Base-by-base conservation (phyloP, 1,284 basidiomycete genomes). In the Pseudozyma thailandica region DNA sequence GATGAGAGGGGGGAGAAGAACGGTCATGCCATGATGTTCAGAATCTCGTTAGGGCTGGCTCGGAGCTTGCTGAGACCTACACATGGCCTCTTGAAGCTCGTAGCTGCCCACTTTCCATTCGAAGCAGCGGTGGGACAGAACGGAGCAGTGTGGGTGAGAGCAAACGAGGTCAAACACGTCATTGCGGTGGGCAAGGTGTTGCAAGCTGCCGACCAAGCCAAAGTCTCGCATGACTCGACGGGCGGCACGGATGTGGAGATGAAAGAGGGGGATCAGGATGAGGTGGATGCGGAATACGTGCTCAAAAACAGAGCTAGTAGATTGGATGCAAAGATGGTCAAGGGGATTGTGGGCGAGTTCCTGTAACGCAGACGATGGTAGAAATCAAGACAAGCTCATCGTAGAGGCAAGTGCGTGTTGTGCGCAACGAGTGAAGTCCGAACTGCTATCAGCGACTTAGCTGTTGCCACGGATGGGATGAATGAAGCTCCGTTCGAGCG, bases 71-170 rank as follows among this genome's bases (percentile, higher is more conserved):
- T 75, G 8, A 42, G 51, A 6, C 76, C 70, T 0, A 45, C 27
- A 4, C 76, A 80, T 49, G 50, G 46, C 7, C 53, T 81, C 23
- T 53, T 82, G 3, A 61, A 58, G 25, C 33, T 49, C 10, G 37
- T 82, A 7, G 72, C 80, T 7, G 15, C 41, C 10, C 71, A 75
- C 45, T 82, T 82, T 43, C 62, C 81, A 4, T 81, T 82, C 28
- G 81, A 82, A 47, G 74, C 79, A 0, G 81, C 81, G 6, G 52
- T 82, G 9, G 81, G 81, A 1, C 44, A 52, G 20, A 82, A 82
- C 35, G 81, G 81, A 7, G 56, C 61, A 4, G 57, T 82, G 8
- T 82, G 81, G 81, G 46, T 75, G 2, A 53, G 74, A 10, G 72
- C 79, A 6, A 49, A 57, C 3, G 35, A 61, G 10, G 23, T 63